phyloP scores from a whole-genome alignment of 148 eudicot species.

The Chenopodium suecicum region DNA sequence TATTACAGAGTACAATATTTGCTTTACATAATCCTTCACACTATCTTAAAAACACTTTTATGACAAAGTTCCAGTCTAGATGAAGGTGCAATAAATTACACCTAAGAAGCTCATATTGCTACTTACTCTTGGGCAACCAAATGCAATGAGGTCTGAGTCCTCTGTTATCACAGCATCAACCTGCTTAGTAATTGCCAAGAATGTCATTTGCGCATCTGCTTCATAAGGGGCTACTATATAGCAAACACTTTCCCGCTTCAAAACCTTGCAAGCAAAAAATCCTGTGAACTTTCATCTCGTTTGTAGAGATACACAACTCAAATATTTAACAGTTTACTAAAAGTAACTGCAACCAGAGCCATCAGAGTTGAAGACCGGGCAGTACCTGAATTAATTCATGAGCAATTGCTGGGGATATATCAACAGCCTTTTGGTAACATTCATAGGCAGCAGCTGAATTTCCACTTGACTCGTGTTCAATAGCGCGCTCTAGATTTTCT shows the following conservation, averaged over 20 bases:
- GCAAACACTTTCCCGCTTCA: constrained; percentile 64
- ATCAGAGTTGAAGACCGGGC: neutral
- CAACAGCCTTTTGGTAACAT: constrained; percentile 93
- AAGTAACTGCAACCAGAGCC: neutral
- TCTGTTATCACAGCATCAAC: constrained; percentile 96
- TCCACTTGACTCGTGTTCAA: constrained; percentile 89
- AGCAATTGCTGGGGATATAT: constrained; percentile 87
- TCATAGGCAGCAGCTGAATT: constrained; percentile 82
- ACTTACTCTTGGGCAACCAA: constrained; percentile 96
- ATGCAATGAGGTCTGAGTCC: constrained; percentile 94
- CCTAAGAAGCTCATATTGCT: neutral
- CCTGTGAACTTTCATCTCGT: neutral
- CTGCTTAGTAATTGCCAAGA: constrained; percentile 69
- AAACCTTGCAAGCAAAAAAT: constrained; percentile 51
- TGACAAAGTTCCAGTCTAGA: neutral
- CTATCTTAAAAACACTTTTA: neutral
- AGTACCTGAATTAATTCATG: constrained; percentile 82
- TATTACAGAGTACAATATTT: neutral
- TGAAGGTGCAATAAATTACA: neutral
- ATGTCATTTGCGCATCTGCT: constrained; percentile 99
- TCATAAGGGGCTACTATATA: constrained; percentile 96
- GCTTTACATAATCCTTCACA: neutral
- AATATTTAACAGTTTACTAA: neutral
- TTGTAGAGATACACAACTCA: too few relatives aligned
- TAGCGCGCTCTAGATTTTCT: constrained; percentile 89